A percentile compares a stretch with the other conserved stretches of the same genome.
Conservation (phyloP, 805 yeast genomes). For the Suhomyces emberorum region DNA sequence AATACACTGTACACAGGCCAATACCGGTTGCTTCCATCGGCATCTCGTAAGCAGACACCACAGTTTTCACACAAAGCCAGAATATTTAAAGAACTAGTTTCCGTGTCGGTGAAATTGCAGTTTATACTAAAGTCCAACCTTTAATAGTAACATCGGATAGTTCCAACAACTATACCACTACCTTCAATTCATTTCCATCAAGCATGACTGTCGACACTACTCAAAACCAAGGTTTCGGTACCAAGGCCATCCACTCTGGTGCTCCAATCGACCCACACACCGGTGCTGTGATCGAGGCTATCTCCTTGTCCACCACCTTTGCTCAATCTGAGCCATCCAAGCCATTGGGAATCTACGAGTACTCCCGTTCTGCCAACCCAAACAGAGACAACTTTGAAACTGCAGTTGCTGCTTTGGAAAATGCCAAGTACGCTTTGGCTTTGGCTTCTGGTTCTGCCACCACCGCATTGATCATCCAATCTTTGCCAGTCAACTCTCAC, state of each 20-base stretch:
- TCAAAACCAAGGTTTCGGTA: constrained; percentile 56
- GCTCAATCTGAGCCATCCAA: constrained; percentile 75
- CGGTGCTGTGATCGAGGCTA: constrained; percentile 85
- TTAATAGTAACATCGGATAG: constrained; percentile 3
- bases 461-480: constrained; percentile 73
- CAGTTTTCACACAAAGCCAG: not conserved
- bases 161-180: constrained; percentile 7
- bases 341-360: constrained; percentile 78
- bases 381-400: constrained; percentile 78
- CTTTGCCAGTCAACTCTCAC: constrained; percentile 68
- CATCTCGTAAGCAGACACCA: constrained; percentile 1
- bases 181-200: not conserved
- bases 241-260: constrained; percentile 84
- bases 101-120: no score
- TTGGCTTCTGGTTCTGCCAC: constrained; percentile 85
- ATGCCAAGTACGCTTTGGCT: constrained; percentile 72
- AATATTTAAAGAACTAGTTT: not conserved
- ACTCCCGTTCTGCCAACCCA: constrained; percentile 83
- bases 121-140: constrained; percentile 12
- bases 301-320: constrained; percentile 80
- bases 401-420: constrained; percentile 76
- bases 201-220: constrained; percentile 36
- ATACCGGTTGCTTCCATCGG: not conserved
- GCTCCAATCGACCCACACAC: constrained; percentile 65
- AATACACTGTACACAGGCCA: not conserved